Conservation (phyloP, 2,329 filamentous ascomycete genomes). For the Nothophoma quercina region DNA sequence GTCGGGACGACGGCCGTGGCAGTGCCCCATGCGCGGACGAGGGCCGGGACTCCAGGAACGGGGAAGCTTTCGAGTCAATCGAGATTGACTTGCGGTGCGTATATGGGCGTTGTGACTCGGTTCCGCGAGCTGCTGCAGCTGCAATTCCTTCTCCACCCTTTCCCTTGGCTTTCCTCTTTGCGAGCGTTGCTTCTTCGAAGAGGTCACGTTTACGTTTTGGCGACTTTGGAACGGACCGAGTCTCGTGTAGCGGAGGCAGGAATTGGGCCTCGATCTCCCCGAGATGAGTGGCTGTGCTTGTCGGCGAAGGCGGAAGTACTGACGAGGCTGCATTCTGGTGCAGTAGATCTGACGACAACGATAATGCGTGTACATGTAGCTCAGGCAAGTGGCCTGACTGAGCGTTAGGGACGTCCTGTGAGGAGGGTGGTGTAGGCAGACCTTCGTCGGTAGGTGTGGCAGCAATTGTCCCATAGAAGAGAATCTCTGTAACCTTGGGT, state of each 20-base stretch:
- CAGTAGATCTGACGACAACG: conserved; percentile 54
- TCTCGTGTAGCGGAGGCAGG: conserved; percentile 36
- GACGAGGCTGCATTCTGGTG: conserved; percentile 11
- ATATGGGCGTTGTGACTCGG: conserved; percentile 34
- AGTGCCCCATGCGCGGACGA: conserved; percentile 32
- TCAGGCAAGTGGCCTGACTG: conserved; percentile 22
- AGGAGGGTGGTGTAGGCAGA: conserved; percentile 46
- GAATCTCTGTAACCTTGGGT: conserved; percentile 51
- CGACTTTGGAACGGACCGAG: conserved; percentile 29
- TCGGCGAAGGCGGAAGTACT: conserved; percentile 19
- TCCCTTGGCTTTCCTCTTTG: conserved; percentile 51
- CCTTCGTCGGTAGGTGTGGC: conserved; percentile 16
- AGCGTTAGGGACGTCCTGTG: conserved; percentile 16
- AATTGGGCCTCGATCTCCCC: conserved; percentile 42
- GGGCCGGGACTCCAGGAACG: conserved; percentile 35
- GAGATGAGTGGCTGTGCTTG: background rate
- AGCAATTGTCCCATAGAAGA: conserved; percentile 54
- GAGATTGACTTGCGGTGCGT: conserved; percentile 45
- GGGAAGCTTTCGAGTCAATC: conserved; percentile 32
- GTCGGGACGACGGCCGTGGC: conserved; percentile 34
- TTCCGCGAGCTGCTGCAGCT: conserved; percentile 50
- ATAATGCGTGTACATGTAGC: conserved; percentile 50
- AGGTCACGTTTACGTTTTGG: conserved; percentile 55
- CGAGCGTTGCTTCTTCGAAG: conserved; percentile 58
- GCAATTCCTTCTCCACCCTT: conserved; percentile 54